Evolutionary conservation across 768 basidiomycete genomes (phyloP), one percentile per base, ranked within the genome.

Genomic region (Kwoniella botswanensis): DNA sequence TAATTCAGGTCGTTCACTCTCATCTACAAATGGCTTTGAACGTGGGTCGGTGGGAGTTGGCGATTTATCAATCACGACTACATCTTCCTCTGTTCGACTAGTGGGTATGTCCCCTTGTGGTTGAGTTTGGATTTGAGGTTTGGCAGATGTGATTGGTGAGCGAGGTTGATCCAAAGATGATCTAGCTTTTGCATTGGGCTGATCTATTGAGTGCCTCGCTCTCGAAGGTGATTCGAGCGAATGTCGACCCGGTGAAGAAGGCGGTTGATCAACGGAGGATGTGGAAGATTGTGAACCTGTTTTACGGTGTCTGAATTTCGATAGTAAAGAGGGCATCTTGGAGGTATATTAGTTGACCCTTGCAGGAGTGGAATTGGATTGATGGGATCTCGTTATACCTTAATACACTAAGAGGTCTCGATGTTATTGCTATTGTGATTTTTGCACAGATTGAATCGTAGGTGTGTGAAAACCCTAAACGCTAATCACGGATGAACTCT

Each of bases 261-360:
- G 56, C 7, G 41, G 52, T 46, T 55, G 54, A 22, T 55, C 41
- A 24, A 41, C 55, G 26, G 71, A 71, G 18, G 59, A 43, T 12
- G 63, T 63, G 21, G 73, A 71, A 35, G 74, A 72, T 9, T 65
- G 52, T 0, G 71, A 72, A 26, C 67, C 61, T 29, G 67, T 62
- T 60, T 74, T 69, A 3, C 64, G 65, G 50, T 74, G 74, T 55
- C 74, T 46, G 68, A 75, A 65, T 50, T 66, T 63, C 13, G 57
- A 54, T 42, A 75, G 52, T 12, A 75, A 58, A 43, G 73, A 71
- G n/a, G 73, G 73, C 70, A 74, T 74, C n/a, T 41, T 66, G 26
- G 26, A 3, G 26, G 26, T 26, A 26, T 26, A 26, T 26, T 26
- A 26, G 26, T 26, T 26, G 26, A 26, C 26, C 26, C 26, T 26